Conservation (phyloP, 164 flowering plant genomes). For the Brasenia schreberi region DNA sequence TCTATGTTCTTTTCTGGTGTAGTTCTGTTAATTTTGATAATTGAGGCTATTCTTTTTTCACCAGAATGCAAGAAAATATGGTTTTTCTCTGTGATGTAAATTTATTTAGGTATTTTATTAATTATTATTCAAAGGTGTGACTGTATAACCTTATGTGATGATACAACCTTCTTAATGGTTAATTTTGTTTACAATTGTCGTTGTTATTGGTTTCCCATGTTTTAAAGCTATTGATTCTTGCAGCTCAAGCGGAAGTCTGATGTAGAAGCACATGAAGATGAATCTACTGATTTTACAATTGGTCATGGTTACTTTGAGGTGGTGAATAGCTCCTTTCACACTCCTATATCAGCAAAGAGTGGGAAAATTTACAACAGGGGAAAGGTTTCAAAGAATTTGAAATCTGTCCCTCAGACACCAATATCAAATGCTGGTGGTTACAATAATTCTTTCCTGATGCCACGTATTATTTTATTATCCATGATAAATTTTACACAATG, state of each 20-base stretch:
- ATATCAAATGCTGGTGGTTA: slow-evolving; percentile 45
- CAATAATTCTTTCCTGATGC: not conserved
- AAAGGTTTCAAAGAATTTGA: slow-evolving; percentile 31
- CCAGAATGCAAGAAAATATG: not conserved
- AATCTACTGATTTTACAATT: slow-evolving; percentile 23
- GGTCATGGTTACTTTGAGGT: slow-evolving; percentile 20
- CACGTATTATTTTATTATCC: not conserved
- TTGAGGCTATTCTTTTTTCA: not conserved
- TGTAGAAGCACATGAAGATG: slow-evolving; percentile 28
- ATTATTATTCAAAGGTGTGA: not conserved
- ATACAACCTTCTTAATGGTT: no score
- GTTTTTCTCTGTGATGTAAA: not conserved
- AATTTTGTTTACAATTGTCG: no score
- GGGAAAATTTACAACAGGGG: slow-evolving; percentile 35
- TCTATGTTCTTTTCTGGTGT: no score
- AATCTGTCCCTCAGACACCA: slow-evolving; percentile 51
- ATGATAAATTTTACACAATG: not conserved
- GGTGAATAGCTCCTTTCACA: slow-evolving; percentile 18
- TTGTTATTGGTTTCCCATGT: not conserved
- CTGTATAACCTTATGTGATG: not conserved
- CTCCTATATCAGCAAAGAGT: slow-evolving; percentile 47
- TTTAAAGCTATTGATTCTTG: slow-evolving; percentile 6
- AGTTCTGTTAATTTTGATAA: no score
- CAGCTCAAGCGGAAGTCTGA: slow-evolving; percentile 45
- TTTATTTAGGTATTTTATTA: not conserved